A percentile compares a stretch with the other conserved stretches of the same genome.
These are phyloP conservation scores for Sutorius eximius DNA, from an alignment of 1,284 basidiomycete genomes.

Conservation along the genomic window DNA sequence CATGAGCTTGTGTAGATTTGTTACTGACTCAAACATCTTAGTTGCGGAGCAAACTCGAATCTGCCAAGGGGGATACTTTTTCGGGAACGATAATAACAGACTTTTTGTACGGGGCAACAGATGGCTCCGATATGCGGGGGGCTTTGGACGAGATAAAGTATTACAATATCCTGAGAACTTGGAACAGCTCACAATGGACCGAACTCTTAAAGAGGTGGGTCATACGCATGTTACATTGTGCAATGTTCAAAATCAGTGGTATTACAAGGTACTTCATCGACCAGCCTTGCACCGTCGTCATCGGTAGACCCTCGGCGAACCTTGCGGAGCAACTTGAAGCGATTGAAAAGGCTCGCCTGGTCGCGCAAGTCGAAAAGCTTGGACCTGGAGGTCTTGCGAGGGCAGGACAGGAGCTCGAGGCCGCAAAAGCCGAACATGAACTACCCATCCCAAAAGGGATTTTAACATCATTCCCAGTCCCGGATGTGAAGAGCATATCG, in stretches of 20 bases:
- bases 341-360: conserved; percentile 80
- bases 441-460: conserved; percentile 79
- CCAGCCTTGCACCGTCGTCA: conserved; percentile 67
- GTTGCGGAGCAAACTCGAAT: conserved; percentile 76
- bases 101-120: conserved; percentile 83
- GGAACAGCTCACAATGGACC: conserved; percentile 80
- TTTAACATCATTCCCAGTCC: conserved; percentile 83
- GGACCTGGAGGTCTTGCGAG: conserved; percentile 82
- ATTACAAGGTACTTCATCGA: conserved; percentile 73
- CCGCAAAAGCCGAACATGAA: conserved; percentile 88
- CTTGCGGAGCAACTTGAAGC: conserved; percentile 81
- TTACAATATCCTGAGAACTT: conserved; percentile 66
- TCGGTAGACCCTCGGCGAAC: conserved; percentile 88
- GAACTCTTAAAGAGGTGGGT: conserved; percentile 76
- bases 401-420: conserved; percentile 70
- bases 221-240: background rate
- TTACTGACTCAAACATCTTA: conserved; percentile 29
- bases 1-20: background rate
- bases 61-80: conserved; percentile 75
- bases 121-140: conserved; percentile 77
- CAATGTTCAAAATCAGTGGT: conserved; percentile 3
- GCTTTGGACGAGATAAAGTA: conserved; percentile 82
- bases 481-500: conserved; percentile 84
- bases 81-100: conserved; percentile 77
- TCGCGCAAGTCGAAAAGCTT: conserved; percentile 66